phyloP scores from a whole-genome alignment of 2,329 filamentous ascomycete species.

The Apiospora hydei region DNA sequence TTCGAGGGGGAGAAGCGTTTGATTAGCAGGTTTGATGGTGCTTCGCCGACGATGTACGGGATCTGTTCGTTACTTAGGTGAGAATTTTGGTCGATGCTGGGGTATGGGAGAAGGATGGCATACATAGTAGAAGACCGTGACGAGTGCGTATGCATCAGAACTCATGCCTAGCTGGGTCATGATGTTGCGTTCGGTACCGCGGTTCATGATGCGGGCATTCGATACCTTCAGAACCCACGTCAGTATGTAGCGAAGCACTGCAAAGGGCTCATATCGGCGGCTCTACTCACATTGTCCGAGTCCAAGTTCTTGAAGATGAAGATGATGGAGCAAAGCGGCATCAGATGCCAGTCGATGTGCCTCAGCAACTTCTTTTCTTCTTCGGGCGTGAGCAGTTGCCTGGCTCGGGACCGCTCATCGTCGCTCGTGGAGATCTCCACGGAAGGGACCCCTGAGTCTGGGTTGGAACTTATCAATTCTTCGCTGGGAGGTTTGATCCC shows the following conservation, averaged over 20 bases:
- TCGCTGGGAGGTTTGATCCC: no score
- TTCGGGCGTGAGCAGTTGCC: constrained; percentile 41
- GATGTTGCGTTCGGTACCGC: constrained; percentile 49
- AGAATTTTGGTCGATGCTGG: constrained; percentile 32
- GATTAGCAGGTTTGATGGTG: constrained; percentile 49
- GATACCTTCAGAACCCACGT: neutral
- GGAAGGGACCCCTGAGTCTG: no score
- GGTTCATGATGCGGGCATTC: constrained; percentile 44
- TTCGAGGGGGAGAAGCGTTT: constrained; percentile 48
- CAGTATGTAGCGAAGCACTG: neutral
- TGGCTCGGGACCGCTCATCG: neutral
- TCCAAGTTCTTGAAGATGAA: constrained; percentile 52
- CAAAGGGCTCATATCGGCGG: neutral
- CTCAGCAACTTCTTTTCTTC: constrained; percentile 54
- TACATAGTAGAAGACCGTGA: constrained; percentile 48
- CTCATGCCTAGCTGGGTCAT: constrained; percentile 49
- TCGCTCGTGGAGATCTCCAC: no score
- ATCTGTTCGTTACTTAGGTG: constrained; percentile 36
- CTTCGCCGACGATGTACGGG: constrained; percentile 48
- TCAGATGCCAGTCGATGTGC: constrained; percentile 51
- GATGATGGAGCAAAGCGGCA: constrained; percentile 49
- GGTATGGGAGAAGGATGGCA: neutral
- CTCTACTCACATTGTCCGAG: constrained; percentile 42
- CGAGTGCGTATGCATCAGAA: constrained; percentile 49
- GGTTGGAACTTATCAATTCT: neutral